Evolutionary conservation across 208 protist species (phyloP), one percentile per base, ranked within the genome.

Genomic region (Leishmania turanica): DNA sequence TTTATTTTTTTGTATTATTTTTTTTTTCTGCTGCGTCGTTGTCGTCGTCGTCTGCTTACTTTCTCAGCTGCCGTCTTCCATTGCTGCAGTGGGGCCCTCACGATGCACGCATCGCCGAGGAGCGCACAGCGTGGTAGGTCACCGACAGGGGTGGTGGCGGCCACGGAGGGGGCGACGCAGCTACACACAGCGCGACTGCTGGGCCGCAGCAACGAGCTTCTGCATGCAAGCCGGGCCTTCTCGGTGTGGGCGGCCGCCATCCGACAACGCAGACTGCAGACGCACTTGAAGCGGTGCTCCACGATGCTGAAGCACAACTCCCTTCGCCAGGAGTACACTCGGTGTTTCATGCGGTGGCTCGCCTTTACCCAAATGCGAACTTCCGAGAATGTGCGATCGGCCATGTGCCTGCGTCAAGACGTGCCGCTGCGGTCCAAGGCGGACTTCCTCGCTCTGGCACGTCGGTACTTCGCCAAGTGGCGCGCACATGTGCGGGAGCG

Each of bases 281-380:
- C 64, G 0, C 93, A 97, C 82, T 79, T 94, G 65, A 90, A 88
- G 75, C 85, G 91, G 37, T 97, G 93, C 77, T 85, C 93, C 15
- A 90, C 77, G 3, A 74, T 90, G 56, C 80, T 97, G 69, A 94
- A 94, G 80, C 88, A 91, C 80, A 83, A 81, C 62, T 82, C 71
- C n/a, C 51, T 87, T 13, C 89, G 89, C 34, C 83, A 82, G 15
- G 78, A 78, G 66, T 92, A 91, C 69, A 81, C 77, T 42, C 73
- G 71, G 47, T 88, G 89, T 58, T 94, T 95, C 69, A 31, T 95
- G n/a, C 87, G 86, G 42, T 97, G 93, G 93, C 85, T 95, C 47
- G 83, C 86, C 66, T 82, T 69, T 37, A 84, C 88, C 4, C 90
- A 93, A 74, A 76, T 73, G 0, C 68, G 81, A 15, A 75, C 77